phyloP scores from a whole-genome alignment of 140 eudicot genomes.

The Ambrosia hybrid region DNA sequence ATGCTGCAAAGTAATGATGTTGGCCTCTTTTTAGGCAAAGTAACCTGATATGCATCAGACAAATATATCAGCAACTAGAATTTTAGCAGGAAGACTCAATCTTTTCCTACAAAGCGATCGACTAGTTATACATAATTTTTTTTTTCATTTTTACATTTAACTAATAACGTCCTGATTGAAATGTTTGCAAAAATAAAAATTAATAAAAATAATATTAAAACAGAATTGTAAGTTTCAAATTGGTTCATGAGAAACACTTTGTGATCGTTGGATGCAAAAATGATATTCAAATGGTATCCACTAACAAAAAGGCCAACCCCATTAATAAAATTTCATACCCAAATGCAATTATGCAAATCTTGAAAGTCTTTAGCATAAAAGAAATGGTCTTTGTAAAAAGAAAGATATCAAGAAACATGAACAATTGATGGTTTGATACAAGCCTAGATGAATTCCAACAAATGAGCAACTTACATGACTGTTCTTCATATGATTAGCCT shows the following conservation, averaged over 20 bases:
- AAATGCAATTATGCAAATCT: too few species aligned
- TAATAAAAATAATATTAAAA: neutral
- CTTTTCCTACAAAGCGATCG: neutral
- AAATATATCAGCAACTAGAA: neutral
- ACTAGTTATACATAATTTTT: neutral
- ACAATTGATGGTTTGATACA: neutral
- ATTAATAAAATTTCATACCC: neutral
- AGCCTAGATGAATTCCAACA: neutral
- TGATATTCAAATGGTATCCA: neutral
- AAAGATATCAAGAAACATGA: too few species aligned
- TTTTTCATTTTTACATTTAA: neutral
- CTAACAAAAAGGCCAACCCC: constrained; percentile 13
- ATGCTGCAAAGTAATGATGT: constrained; percentile 40
- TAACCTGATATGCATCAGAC: constrained; percentile 28
- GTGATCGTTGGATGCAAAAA: constrained; percentile 1
- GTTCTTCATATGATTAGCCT: constrained; percentile 35
- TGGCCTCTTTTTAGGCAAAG: constrained; percentile 40
- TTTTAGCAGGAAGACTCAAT: neutral
- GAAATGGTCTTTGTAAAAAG: too few species aligned
- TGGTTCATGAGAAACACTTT: neutral
- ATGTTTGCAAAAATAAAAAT: neutral
- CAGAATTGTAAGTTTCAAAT: neutral
- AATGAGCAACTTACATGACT: constrained; percentile 33
- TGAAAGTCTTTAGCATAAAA: too few species aligned
- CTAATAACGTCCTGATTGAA: neutral